phyloP scores from a whole-genome alignment of 225 moss, liverwort and hornwort species.

The Rhytidiadelphus loreus region DNA sequence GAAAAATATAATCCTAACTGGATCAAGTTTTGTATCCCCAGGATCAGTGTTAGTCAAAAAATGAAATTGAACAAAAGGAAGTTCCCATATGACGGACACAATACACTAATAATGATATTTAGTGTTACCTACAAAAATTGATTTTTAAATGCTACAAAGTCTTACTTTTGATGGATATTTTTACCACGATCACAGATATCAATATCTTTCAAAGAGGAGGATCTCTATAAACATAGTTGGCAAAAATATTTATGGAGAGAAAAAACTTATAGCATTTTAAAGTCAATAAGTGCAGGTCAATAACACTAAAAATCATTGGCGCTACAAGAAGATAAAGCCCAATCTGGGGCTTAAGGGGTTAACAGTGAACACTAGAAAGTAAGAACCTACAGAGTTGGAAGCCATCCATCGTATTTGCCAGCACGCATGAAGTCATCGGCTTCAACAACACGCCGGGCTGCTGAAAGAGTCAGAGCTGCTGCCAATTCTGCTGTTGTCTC shows the following conservation, averaged over 20 bases:
- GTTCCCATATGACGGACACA: not conserved
- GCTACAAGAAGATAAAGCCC: no score
- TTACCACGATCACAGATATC: not conserved
- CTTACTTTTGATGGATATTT: not conserved
- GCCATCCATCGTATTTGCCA: slow-evolving; percentile 98
- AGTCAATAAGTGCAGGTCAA: not conserved
- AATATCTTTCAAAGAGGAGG: not conserved
- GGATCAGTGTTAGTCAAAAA: not conserved
- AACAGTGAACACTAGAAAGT: not conserved
- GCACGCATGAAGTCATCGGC: slow-evolving; percentile 94
- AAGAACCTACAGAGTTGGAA: slow-evolving; percentile 66
- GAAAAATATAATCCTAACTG: not conserved
- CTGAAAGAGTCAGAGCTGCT: slow-evolving; percentile 71
- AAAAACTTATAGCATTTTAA: not conserved
- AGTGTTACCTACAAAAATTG: not conserved
- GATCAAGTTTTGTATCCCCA: not conserved
- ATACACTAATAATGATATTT: not conserved
- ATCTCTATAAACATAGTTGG: not conserved
- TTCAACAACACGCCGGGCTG: slow-evolving; percentile 92
- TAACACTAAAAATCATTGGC: not conserved
- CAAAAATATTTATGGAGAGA: not conserved
- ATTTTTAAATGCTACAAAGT: not conserved
- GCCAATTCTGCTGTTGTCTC: slow-evolving; percentile 98
- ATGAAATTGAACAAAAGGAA: not conserved
- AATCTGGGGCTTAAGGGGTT: not conserved